Evolutionary conservation across 192 early-diverging fungal species (phyloP).

Genomic region (Dissophora globulifera): DNA sequence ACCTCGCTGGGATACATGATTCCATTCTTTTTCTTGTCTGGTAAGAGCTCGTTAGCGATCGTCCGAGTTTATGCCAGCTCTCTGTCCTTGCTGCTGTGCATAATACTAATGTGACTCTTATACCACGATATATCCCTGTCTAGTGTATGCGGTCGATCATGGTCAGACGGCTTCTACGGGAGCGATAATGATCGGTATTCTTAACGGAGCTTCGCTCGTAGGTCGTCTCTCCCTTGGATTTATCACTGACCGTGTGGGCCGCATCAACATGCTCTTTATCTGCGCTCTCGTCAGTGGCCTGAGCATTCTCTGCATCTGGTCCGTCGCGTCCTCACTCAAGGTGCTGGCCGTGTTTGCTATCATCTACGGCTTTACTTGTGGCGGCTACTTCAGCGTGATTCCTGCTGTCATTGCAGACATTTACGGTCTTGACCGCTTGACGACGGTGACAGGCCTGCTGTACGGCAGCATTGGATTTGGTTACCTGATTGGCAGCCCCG

Average conservation of each 20-base stretch:
- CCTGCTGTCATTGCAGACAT: slow-evolving; percentile 51
- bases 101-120: not conserved
- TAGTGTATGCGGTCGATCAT: slow-evolving; percentile 51
- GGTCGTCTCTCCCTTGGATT: slow-evolving; percentile 47
- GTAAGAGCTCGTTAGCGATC: slow-evolving; percentile 32
- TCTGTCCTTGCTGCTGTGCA: not conserved
- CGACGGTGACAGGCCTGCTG: slow-evolving; percentile 41
- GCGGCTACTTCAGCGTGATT: slow-evolving; percentile 45
- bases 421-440: slow-evolving; percentile 44
- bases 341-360: slow-evolving; percentile 36
- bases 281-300: slow-evolving; percentile 49
- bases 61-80: too few relatives aligned
- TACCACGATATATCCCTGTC: not conserved
- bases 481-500: slow-evolving; percentile 46
- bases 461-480: slow-evolving; percentile 49
- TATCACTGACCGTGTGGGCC: slow-evolving; percentile 50
- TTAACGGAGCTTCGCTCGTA: slow-evolving; percentile 52
- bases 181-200: slow-evolving; percentile 49
- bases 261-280: slow-evolving; percentile 55
- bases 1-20: slow-evolving; percentile 51
- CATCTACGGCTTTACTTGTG: slow-evolving; percentile 53
- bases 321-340: slow-evolving; percentile 23
- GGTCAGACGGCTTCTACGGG: slow-evolving; percentile 46
- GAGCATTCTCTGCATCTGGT: slow-evolving; percentile 50
- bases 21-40: slow-evolving; percentile 49